Percentiles rank a stretch among this genome's conserved stretches.
Evolutionary conservation across 805 yeast species (phyloP).

Genomic region (Yamadazyma sp.): DNA sequence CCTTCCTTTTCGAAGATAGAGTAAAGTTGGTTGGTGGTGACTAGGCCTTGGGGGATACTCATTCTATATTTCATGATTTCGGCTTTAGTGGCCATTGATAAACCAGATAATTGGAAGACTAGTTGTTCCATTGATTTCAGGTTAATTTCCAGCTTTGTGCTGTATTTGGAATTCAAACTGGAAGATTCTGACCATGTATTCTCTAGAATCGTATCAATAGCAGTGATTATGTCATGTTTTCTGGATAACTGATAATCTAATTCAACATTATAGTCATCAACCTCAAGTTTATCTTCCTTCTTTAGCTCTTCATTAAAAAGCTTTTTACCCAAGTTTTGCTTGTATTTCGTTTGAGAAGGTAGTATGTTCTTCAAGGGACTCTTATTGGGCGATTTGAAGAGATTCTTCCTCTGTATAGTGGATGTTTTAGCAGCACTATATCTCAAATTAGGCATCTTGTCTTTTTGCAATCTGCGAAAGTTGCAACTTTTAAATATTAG

Average conservation of each 20-base stretch:
- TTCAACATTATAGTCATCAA: conserved; percentile 34
- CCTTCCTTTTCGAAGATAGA: conserved; percentile 44
- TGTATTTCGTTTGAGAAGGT: conserved; percentile 24
- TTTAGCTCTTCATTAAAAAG: background rate
- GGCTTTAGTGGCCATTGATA: conserved; percentile 32
- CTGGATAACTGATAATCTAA: conserved; percentile 35
- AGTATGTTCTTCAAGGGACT: conserved; percentile 21
- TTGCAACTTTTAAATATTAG: too few species aligned
- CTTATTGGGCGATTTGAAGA: conserved; percentile 23
- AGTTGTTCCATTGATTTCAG: conserved; percentile 21
- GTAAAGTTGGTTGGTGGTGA: conserved; percentile 48
- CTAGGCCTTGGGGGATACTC: conserved; percentile 35
- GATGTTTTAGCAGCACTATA: conserved; percentile 42
- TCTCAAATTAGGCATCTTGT: conserved; percentile 22
- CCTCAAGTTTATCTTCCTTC: conserved; percentile 1
- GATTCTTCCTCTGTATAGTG: conserved; percentile 19
- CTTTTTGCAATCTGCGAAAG: too few species aligned
- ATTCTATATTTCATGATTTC: conserved; percentile 34
- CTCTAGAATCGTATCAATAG: conserved; percentile 28
- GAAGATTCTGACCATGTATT: conserved; percentile 41
- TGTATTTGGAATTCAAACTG: conserved; percentile 22
- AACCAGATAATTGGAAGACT: conserved; percentile 32
- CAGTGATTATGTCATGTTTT: conserved; percentile 27
- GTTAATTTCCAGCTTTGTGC: conserved; percentile 11
- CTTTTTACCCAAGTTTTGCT: conserved; percentile 14